phyloP scores from a whole-genome alignment of 805 yeast genomes.

The Candida insectorum region DNA sequence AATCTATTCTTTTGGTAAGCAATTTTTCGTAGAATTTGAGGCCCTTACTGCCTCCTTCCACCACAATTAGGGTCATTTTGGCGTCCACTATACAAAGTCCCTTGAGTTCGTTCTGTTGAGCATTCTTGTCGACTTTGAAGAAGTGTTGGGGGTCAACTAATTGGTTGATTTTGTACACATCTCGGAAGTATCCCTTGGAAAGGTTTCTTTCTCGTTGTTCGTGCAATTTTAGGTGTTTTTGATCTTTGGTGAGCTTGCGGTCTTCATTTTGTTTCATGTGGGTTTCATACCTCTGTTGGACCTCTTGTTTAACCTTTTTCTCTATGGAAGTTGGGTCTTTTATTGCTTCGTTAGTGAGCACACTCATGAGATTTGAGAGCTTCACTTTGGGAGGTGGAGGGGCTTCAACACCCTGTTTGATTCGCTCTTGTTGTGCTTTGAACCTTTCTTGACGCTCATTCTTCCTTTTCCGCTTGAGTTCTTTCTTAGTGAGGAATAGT shows the following conservation, averaged over 20 bases:
- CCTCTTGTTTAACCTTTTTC: conserved; percentile 62
- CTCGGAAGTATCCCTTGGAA: conserved; percentile 48
- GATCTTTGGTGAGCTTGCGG: conserved; percentile 60
- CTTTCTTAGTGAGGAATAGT: conserved; percentile 70
- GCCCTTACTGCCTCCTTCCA: conserved; percentile 69
- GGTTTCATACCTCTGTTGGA: conserved; percentile 51
- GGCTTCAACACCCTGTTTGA: conserved; percentile 76
- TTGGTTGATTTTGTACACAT: conserved; percentile 56
- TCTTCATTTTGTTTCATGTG: conserved; percentile 63
- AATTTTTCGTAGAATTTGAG: conserved; percentile 62
- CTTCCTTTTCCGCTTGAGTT: conserved; percentile 67
- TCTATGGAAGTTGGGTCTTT: conserved; percentile 89
- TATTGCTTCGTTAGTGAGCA: conserved; percentile 79
- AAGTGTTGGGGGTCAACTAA: conserved; percentile 63
- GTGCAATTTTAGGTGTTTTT: conserved; percentile 47
- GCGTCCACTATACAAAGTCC: conserved; percentile 58
- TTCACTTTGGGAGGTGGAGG: conserved; percentile 90
- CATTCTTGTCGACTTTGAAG: conserved; percentile 76
- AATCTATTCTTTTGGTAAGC: conserved; percentile 58
- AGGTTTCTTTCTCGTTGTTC: conserved; percentile 47
- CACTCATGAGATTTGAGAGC: conserved; percentile 80
- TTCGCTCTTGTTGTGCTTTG: conserved; percentile 72
- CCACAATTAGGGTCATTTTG: conserved; percentile 56
- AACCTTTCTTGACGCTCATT: conserved; percentile 61
- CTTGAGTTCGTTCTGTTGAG: conserved; percentile 61